These are phyloP conservation scores for Fusarium guadeloupense DNA, from an alignment of 2,329 filamentous ascomycete genomes.

Conservation along the genomic window DNA sequence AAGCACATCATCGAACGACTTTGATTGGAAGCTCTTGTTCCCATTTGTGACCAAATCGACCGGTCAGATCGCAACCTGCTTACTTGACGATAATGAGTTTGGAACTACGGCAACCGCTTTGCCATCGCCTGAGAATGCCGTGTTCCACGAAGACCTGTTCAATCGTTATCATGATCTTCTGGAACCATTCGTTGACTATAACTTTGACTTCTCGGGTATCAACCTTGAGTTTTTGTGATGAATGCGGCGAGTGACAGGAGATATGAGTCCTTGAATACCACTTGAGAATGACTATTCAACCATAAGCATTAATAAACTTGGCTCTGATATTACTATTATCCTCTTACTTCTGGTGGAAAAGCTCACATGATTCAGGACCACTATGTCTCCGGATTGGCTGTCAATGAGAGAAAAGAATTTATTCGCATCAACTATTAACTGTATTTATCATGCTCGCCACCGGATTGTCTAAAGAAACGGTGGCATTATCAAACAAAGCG, in stretches of 20 bases:
- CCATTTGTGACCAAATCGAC: conserved; percentile 34
- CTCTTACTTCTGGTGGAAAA: too few species aligned
- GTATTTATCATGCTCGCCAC: too few species aligned
- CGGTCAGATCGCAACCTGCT: conserved; percentile 22
- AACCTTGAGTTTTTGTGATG: conserved; percentile 11
- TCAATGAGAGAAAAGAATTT: too few species aligned
- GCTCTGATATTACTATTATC: too few species aligned
- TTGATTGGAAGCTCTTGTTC: conserved; percentile 31
- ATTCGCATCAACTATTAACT: too few species aligned
- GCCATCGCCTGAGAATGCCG: conserved; percentile 27
- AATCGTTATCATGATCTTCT: conserved; percentile 33
- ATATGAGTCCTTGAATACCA: background rate
- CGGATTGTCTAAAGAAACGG: too few species aligned
- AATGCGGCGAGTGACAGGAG: background rate
- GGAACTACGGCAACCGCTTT: conserved; percentile 17
- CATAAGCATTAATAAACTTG: too few species aligned
- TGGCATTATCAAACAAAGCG: too few species aligned
- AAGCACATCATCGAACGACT: background rate
- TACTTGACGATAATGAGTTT: conserved; percentile 31
- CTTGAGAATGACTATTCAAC: too few species aligned
- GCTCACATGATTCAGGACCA: too few species aligned
- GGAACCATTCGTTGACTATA: conserved; percentile 35
- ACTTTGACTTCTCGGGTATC: conserved; percentile 28
- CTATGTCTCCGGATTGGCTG: too few species aligned
- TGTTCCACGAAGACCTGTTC: conserved; percentile 30